Evolutionary conservation across 2,329 filamentous ascomycete genomes (phyloP).

Genomic region (Trichoderma breve): DNA sequence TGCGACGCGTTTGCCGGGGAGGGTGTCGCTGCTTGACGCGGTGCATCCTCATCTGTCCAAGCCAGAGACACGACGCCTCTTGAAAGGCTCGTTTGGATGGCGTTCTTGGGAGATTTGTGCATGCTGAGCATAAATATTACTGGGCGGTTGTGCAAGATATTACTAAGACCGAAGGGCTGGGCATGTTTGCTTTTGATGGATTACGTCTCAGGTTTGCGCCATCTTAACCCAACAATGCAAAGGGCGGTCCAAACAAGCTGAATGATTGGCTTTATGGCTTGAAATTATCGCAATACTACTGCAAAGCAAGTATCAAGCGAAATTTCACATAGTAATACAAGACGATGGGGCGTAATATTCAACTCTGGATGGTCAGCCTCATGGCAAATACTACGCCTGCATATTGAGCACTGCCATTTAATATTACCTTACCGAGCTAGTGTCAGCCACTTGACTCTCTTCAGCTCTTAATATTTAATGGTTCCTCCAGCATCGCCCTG

Average conservation of each 20-base stretch:
- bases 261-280: not conserved
- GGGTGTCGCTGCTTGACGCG: not conserved
- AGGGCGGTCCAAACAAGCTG: not conserved
- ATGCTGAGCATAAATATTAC: not conserved
- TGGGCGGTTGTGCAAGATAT: not conserved
- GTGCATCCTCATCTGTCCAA: not conserved
- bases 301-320: not conserved
- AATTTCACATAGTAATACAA: not conserved
- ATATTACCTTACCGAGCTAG: not conserved
- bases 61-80: not conserved
- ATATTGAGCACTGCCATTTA: not conserved
- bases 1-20: not conserved
- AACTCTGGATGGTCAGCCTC: not conserved
- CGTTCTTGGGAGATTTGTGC: not conserved
- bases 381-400: not conserved
- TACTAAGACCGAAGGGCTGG: not conserved
- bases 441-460: not conserved
- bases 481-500: not conserved
- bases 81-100: not conserved
- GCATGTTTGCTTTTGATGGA: not conserved
- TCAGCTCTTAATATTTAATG: not conserved
- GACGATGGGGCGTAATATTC: not conserved
- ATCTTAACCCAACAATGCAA: not conserved
- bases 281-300: not conserved
- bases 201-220: not conserved